Conservation (phyloP, 768 basidiomycete species). For the Mycena indigotica region DNA sequence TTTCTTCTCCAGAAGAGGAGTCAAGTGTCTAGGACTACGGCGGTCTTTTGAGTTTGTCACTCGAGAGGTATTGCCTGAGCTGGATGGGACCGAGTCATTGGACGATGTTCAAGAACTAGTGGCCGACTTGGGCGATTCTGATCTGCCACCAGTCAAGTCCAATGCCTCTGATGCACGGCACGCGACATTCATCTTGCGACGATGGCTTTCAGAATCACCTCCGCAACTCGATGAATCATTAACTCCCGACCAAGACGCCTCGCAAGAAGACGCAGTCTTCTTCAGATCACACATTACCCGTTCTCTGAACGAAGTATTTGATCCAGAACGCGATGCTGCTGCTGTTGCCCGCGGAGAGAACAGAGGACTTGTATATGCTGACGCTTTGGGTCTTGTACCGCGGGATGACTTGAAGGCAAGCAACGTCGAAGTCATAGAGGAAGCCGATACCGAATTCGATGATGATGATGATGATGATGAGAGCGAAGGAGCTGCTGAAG, state of each 20-base stretch:
- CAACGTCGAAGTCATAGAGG: constrained; percentile 24
- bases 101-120: constrained; percentile 31
- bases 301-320: constrained; percentile 87
- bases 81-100: constrained; percentile 30
- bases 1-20: constrained; percentile 80
- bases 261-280: constrained; percentile 87
- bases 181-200: constrained; percentile 24
- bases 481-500: too few relatives aligned
- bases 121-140: not conserved
- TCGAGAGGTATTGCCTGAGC: constrained; percentile 47
- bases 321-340: constrained; percentile 91
- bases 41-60: constrained; percentile 90
- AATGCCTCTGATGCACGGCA: not conserved
- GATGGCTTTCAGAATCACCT: constrained; percentile 17
- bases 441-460: constrained; percentile 33
- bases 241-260: constrained; percentile 29
- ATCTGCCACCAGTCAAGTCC: not conserved
- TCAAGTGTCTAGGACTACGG: constrained; percentile 74
- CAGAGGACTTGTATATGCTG: constrained; percentile 78
- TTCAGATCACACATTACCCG: constrained; percentile 91
- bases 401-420: constrained; percentile 19
- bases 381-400: constrained; percentile 76
- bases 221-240: constrained; percentile 12
- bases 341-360: constrained; percentile 71
- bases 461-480: constrained; percentile 41